Base-by-base conservation (phyloP, 768 basidiomycete genomes). In the Termitomyces sp. region DNA sequence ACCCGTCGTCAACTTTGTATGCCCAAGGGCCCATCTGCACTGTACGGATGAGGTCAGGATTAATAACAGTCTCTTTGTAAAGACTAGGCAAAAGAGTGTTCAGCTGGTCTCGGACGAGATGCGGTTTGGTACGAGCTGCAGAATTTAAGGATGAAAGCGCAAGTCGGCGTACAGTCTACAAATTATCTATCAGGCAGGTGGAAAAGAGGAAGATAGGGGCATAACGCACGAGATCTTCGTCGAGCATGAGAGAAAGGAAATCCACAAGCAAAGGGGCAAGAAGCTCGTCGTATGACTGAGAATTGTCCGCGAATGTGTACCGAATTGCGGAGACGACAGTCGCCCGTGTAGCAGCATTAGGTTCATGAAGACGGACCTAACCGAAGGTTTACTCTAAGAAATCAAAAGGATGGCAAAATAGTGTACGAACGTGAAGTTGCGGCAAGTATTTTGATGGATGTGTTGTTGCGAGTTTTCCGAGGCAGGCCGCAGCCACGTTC, bases 1-100 rank as follows among this genome's bases (percentile, higher is more conserved):
- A 79, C 49, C 97, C 97, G 62, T 98, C 95, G 65, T 99, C 97
- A 53, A 97, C 92, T 69, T 91, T 94, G 73, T 96, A 93, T 28
- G 88, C 91, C 94, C 94, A 97, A 2, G 94, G 94, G 22, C 94
- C 94, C 94, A 97, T 97, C 68, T 94, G 92, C 13, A 97, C 94
- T 1, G 90, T 92, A 31, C 90, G 85, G 66, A 96, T 87, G 58
- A 94, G 84, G 2, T 86, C 80, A 2, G 82, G 79, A 61, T 92
- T 93, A 68, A 94, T 74, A 37, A 79, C 68, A 0, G 95, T 97
- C 74, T 98, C 93, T 37, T 83, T 79, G 73, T 97, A 98, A 28
- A 99, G 76, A 56, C 80, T 82, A 0, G 94, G 94, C 48, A 97
- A 76, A 5, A 99, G 79, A 0, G 79, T 68, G 9, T 78, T 69